Conservation (phyloP, 1,284 basidiomycete species). For the Lentinula novae-zelandiae region DNA sequence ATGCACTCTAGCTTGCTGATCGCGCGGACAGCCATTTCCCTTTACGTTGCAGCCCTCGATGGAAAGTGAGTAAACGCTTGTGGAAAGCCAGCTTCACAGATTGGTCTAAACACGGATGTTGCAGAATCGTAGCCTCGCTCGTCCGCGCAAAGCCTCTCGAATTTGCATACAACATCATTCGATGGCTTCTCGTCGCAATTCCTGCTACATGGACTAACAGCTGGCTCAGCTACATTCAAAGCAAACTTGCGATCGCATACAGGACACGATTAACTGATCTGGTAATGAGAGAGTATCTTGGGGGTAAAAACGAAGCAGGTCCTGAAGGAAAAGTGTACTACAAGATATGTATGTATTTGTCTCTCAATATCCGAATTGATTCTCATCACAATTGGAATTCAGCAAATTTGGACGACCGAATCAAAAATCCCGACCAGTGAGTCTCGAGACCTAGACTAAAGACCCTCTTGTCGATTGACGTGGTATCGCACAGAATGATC, state of each 20-base stretch:
- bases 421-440: conserved; percentile 95
- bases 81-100: not conserved
- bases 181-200: conserved; percentile 92
- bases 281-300: conserved; percentile 84
- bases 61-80: conserved; percentile 63
- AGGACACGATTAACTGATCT: conserved; percentile 84
- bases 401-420: conserved; percentile 91
- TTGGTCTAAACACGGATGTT: not conserved
- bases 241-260: conserved; percentile 90
- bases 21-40: conserved; percentile 84
- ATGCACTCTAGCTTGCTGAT: conserved; percentile 89
- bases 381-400: conserved; percentile 72
- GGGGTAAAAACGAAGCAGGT: conserved; percentile 61
- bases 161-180: conserved; percentile 83
- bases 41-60: conserved; percentile 95
- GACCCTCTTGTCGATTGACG: not conserved
- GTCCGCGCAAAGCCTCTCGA: conserved; percentile 83
- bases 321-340: conserved; percentile 81
- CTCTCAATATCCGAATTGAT: not conserved
- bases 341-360: conserved; percentile 69
- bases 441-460: conserved; percentile 18
- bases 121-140: conserved; percentile 89
- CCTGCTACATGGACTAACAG: conserved; percentile 97
- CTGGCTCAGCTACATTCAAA: conserved; percentile 93
- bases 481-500: conserved; percentile 65